phyloP scores from a whole-genome alignment of 106 monocot genomes.

The Agapanthus africanus region DNA sequence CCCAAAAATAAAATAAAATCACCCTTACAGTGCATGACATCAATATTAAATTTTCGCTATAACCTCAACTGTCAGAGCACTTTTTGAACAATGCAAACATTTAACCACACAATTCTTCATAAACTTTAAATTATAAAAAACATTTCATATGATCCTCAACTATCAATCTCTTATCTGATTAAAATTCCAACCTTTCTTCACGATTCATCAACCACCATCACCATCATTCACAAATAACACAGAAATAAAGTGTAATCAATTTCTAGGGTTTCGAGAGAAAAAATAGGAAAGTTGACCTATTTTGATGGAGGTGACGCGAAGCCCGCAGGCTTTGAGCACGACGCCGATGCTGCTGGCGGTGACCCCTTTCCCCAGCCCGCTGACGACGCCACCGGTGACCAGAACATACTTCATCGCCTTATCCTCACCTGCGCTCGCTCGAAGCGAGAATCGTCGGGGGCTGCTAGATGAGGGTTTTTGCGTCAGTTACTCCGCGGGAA shows the following conservation, averaged over 20 bases:
- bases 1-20: background rate
- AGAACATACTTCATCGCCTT: constrained; percentile 75
- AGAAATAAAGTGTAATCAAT: background rate
- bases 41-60: no score
- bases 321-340: constrained; percentile 77
- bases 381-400: constrained; percentile 86
- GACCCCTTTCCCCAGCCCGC: constrained; percentile 90
- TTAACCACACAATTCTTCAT: no score
- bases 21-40: no score
- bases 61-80: no score
- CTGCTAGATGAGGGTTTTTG: background rate
- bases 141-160: background rate
- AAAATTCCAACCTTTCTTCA: background rate
- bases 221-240: background rate
- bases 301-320: constrained; percentile 84
- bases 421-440: background rate
- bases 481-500: constrained; percentile 4
- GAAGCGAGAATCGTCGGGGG: constrained; percentile 3
- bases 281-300: constrained; percentile 35
- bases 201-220: background rate
- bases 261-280: background rate
- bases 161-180: background rate
- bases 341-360: constrained; percentile 92
- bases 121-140: no score
- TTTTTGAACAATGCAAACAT: no score